Evolutionary conservation across 2,329 filamentous ascomycete genomes (phyloP).

Genomic region (Fusarium nelsonii): DNA sequence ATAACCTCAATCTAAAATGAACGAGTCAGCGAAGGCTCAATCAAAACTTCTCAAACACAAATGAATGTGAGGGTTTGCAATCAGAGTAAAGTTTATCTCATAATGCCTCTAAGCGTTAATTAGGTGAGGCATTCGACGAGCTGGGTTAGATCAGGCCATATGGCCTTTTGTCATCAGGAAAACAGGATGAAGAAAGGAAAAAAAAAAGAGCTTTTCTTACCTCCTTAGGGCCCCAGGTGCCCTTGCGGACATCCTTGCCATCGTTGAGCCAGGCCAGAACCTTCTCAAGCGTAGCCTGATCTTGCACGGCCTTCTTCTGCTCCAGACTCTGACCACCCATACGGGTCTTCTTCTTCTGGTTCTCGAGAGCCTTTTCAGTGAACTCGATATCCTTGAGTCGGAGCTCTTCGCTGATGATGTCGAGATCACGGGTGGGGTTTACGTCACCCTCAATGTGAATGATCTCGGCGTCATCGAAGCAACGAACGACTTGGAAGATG

Average conservation of each 20-base stretch:
- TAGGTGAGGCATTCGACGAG: slow-evolving; percentile 93
- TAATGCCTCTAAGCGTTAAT: slow-evolving; percentile 78
- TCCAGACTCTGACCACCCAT: slow-evolving; percentile 95
- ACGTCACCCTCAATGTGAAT: slow-evolving; percentile 99
- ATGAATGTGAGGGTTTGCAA: slow-evolving; percentile 42
- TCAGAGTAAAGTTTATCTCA: slow-evolving; percentile 91
- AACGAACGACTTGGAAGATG: slow-evolving; percentile 96
- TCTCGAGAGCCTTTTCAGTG: slow-evolving; percentile 93
- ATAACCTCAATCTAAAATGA: slow-evolving; percentile 87
- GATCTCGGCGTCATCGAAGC: slow-evolving; percentile 99
- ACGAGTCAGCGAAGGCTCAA: slow-evolving; percentile 43
- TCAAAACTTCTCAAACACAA: slow-evolving; percentile 3
- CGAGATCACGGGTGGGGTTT: slow-evolving; percentile 91
- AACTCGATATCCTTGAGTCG: slow-evolving; percentile 99
- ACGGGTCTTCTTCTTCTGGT: slow-evolving; percentile 91
- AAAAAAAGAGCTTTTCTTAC: slow-evolving; percentile 67
- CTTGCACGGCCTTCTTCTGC: slow-evolving; percentile 97
- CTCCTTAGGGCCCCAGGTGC: slow-evolving; percentile 92
- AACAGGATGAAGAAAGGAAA: slow-evolving; percentile 32
- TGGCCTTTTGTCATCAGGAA: slow-evolving; percentile 98
- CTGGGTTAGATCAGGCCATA: slow-evolving; percentile 96
- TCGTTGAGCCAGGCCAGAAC: slow-evolving; percentile 84
- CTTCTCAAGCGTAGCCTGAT: slow-evolving; percentile 93
- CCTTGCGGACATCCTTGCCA: slow-evolving; percentile 94
- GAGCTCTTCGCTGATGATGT: slow-evolving; percentile 97